phyloP scores from a whole-genome alignment of 371 early-diverging fungal genomes.

The Mucor racemosus region DNA sequence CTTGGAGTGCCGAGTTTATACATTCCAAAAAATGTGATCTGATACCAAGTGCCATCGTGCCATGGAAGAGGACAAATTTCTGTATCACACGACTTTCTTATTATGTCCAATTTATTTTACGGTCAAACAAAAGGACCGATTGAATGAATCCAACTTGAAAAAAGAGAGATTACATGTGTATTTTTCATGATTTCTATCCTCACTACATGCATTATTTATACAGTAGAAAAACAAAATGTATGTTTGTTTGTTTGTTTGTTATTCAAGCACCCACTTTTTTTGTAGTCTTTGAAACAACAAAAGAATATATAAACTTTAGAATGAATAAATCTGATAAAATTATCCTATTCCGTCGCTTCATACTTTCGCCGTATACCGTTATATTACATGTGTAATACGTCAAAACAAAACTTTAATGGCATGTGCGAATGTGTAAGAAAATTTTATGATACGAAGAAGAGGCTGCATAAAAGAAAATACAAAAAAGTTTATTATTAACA shows the following conservation, averaged over 20 bases:
- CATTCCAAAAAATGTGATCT: not conserved
- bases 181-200: not conserved
- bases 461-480: not conserved
- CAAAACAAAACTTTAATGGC: too few species aligned
- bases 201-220: not conserved
- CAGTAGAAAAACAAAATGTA: not conserved
- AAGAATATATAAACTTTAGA: not conserved
- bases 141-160: not conserved
- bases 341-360: not conserved
- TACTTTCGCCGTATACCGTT: conserved; percentile 1
- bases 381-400: not conserved
- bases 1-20: not conserved
- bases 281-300: not conserved
- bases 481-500: conserved; percentile 4
- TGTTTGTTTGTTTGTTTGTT: conserved; percentile 5
- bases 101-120: not conserved
- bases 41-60: conserved; percentile 8
- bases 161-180: not conserved
- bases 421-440: not conserved
- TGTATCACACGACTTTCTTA: conserved; percentile 6
- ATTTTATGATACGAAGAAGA: not conserved
- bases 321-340: not conserved
- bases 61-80: not conserved
- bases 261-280: not conserved
- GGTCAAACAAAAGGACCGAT: conserved; percentile 8